Evolutionary conservation across 2,329 filamentous ascomycete species (phyloP).

Genomic region (Sclerotinia spermophila): DNA sequence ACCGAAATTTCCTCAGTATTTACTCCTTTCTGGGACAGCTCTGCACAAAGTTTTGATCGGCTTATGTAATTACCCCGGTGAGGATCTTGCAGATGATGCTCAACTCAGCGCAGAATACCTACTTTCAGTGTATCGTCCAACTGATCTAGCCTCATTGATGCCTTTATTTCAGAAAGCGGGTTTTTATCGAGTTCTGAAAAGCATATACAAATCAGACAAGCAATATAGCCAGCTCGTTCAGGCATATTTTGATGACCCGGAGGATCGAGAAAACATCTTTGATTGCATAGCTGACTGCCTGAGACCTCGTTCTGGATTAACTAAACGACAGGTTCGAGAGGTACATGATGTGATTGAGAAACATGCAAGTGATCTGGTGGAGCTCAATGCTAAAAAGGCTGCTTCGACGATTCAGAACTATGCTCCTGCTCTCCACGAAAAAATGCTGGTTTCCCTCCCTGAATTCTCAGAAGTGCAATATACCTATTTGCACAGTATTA

Average conservation of each 20-base stretch:
- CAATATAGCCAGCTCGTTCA: conserved; percentile 75
- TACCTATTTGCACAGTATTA: conserved; percentile 62
- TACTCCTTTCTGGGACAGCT: conserved; percentile 82
- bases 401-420: conserved; percentile 55
- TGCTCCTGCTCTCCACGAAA: conserved; percentile 52
- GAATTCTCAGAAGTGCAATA: conserved; percentile 57
- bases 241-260: conserved; percentile 79
- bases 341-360: conserved; percentile 59
- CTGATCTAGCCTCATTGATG: conserved; percentile 72
- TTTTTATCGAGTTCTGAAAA: conserved; percentile 90
- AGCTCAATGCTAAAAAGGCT: conserved; percentile 53
- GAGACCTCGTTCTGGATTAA: conserved; percentile 58
- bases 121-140: conserved; percentile 86
- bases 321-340: conserved; percentile 67
- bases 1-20: conserved; percentile 94
- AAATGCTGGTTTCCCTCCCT: conserved; percentile 52
- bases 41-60: conserved; percentile 77
- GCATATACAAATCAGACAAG: conserved; percentile 75
- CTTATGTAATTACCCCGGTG: conserved; percentile 78
- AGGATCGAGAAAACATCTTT: conserved; percentile 73
- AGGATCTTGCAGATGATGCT: conserved; percentile 83
- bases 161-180: conserved; percentile 73
- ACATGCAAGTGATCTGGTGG: conserved; percentile 55
- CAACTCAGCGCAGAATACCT: conserved; percentile 97
- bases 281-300: conserved; percentile 74